Percentiles rank a stretch among this genome's conserved stretches.
Conservation (phyloP, 1,139 yeast genomes). For the Martiniozyma asiatica region DNA sequence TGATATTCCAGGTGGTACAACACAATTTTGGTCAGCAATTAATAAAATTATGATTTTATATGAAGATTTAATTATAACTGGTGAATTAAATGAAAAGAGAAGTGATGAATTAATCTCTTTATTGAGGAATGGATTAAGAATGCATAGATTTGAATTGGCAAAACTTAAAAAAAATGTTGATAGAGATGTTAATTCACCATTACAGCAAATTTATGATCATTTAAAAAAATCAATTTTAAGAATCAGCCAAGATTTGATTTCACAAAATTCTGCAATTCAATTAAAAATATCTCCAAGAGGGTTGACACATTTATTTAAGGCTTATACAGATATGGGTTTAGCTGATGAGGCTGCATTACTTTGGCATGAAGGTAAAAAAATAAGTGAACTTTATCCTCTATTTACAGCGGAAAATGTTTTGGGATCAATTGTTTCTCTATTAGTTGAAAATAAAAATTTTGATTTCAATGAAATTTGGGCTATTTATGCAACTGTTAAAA, state of each 20-base stretch:
- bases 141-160: constrained; percentile 35
- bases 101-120: constrained; percentile 32
- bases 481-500: constrained; percentile 31
- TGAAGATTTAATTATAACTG: constrained; percentile 30
- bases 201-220: constrained; percentile 32
- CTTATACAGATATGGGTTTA: constrained; percentile 40
- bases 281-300: constrained; percentile 34
- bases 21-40: constrained; percentile 34
- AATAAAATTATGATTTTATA: constrained; percentile 35
- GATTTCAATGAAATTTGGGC: constrained; percentile 45
- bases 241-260: constrained; percentile 34
- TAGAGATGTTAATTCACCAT: constrained; percentile 36
- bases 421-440: constrained; percentile 58
- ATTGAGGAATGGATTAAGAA: constrained; percentile 37
- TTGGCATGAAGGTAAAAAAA: constrained; percentile 33
- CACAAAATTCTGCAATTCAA: constrained; percentile 20
- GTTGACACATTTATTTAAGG: constrained; percentile 43
- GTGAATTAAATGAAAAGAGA: constrained; percentile 31
- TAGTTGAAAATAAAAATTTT: constrained; percentile 48
- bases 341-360: constrained; percentile 39
- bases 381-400: constrained; percentile 16
- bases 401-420: constrained; percentile 42
- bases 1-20: constrained; percentile 17
- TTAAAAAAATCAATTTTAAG: constrained; percentile 30
- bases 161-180: constrained; percentile 39